Percentiles rank a stretch among this genome's conserved stretches.
Conservation (phyloP, 805 yeast genomes). For the Lipomyces lipofer region DNA sequence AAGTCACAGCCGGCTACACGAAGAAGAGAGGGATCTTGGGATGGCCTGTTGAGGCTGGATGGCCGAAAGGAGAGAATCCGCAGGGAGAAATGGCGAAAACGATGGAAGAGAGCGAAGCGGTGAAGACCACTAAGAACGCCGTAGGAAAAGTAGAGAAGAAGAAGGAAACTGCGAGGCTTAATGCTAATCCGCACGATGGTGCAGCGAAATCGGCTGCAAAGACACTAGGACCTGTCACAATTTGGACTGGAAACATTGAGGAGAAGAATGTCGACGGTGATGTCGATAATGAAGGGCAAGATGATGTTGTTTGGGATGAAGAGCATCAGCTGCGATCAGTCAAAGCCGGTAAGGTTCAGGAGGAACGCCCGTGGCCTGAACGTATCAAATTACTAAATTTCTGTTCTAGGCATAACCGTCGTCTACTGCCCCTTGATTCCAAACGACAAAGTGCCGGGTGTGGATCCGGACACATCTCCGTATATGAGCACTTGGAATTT, state of each 20-base stretch:
- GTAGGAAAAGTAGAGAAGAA: conserved; percentile 3
- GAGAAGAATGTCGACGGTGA: conserved; percentile 1
- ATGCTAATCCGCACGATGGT: not conserved
- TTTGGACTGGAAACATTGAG: conserved; percentile 26
- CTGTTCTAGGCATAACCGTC: conserved; percentile 27
- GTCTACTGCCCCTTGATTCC: conserved; percentile 34
- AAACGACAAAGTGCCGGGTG: conserved; percentile 28
- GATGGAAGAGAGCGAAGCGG: conserved; percentile 13
- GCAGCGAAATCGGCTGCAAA: not conserved
- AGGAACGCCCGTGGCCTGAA: no score
- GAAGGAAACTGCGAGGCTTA: not conserved
- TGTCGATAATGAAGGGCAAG: not conserved
- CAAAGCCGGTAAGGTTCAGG: conserved; percentile 6
- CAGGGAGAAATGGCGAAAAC: conserved; percentile 3
- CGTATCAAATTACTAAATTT: not conserved
- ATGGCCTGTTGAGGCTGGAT: conserved; percentile 31
- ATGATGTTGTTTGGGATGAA: conserved; percentile 4
- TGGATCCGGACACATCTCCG: conserved; percentile 31
- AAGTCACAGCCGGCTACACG: conserved; percentile 32
- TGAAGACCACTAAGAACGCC: not conserved
- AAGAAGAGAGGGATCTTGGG: conserved; percentile 30
- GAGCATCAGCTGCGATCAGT: conserved; percentile 7
- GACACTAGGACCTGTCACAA: conserved; percentile 21
- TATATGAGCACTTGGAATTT: conserved; percentile 36
- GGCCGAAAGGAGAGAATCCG: conserved; percentile 13